Conservation (phyloP, 2,329 filamentous ascomycete species). For the Akanthomyces lecanii region DNA sequence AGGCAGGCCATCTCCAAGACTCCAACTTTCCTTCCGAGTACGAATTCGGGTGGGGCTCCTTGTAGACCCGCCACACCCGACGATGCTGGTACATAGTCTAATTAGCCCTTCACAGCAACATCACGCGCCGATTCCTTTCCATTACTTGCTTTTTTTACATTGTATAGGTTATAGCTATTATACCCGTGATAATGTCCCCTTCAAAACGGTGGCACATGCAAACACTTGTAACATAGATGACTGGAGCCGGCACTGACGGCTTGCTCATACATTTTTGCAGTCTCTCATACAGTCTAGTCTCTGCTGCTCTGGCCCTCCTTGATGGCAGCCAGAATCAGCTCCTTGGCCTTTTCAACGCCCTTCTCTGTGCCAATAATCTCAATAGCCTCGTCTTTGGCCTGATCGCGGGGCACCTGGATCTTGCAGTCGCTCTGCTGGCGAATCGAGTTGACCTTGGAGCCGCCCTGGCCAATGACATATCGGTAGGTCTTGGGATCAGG, state of each 20-base stretch:
- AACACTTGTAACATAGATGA: not conserved
- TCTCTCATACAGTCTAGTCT: not conserved
- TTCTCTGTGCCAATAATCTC: conserved; percentile 78
- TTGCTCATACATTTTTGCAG: not conserved
- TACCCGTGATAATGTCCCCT: not conserved
- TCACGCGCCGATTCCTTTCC: too few relatives aligned
- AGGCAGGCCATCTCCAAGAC: too few relatives aligned
- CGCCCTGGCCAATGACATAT: conserved; percentile 82
- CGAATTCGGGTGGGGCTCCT: too few relatives aligned
- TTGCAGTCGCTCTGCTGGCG: conserved; percentile 88
- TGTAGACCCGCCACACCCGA: too few relatives aligned
- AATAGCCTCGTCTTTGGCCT: conserved; percentile 74
- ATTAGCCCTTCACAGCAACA: too few relatives aligned
- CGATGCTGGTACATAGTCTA: too few relatives aligned
- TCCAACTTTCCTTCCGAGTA: too few relatives aligned
- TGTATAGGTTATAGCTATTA: conserved; percentile 2
- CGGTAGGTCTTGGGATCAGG: conserved; percentile 87
- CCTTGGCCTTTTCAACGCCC: conserved; percentile 80
- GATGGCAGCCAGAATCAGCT: conserved; percentile 83
- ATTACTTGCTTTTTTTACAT: conserved; percentile 4
- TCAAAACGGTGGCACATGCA: not conserved
- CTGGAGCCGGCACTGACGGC: not conserved
- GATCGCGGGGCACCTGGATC: conserved; percentile 86
- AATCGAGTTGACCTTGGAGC: conserved; percentile 88
- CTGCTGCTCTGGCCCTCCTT: conserved; percentile 47